Evolutionary conservation across 2,329 filamentous ascomycete genomes (phyloP), one percentile per base, ranked within the genome.

Genomic region (Hypomyces rosellus): DNA sequence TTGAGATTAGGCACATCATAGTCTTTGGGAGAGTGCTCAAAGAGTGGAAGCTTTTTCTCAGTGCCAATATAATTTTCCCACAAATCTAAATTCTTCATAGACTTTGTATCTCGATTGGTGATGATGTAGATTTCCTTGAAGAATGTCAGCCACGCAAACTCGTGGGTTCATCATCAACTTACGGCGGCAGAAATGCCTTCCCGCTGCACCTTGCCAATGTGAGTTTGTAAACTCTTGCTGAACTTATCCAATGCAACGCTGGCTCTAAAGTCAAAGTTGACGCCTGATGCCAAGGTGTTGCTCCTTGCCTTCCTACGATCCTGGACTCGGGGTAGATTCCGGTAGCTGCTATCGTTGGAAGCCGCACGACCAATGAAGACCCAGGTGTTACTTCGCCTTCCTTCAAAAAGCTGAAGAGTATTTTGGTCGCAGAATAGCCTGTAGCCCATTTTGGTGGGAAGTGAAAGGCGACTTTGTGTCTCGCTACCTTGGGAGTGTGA

Each of bases 41-140:
- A 71, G 2, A 70, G 55, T 4, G 65, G 68, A 4, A 69, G 48
- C 15, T 59, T 57, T 45, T 71, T 58, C n/a, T 66, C 55, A 1
- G 68, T 72, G 45, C 71, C 68, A 45, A 72, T 56, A 40, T 65
- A 64, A 33, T 71, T 49, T 2, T 71, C 63, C 70, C 70, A 73
- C 11, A 69, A 55, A 49, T 72, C 70, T 1, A 72, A 61, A 30
- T 59, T 56, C 25, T 57, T 56, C 56, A 72, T 63, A 0, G 68
- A 68, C 25, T 59, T 52, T 40, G 66, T 55, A 50, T 72, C 70
- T 42, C 67, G 59, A 51, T 72, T 73, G 52, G 67, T 71, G 46
- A 73, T 72, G 6, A 70, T 63, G 45, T 72, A 72, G 8, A 72
- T 61, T 53, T 72, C 69, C 67, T 71, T 15, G 6, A 18, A 8